These are phyloP conservation scores for Phytophthora pinifolia DNA, from an alignment of 352 stramenopile genomes.

Conservation along the genomic window DNA sequence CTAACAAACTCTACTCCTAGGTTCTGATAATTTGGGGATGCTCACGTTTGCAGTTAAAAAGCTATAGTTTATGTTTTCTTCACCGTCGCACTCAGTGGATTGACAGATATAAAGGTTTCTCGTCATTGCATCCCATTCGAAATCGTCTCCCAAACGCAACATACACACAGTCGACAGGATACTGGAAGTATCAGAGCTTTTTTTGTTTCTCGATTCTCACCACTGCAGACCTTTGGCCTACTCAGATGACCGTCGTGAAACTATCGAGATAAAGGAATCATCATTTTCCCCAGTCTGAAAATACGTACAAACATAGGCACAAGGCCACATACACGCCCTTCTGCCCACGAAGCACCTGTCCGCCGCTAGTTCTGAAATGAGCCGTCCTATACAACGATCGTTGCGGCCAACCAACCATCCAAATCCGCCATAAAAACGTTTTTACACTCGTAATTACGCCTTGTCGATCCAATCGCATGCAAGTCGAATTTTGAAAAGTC, in stretches of 20 bases:
- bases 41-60: slow-evolving; percentile 90
- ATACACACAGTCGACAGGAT: slow-evolving; percentile 18
- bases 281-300: slow-evolving; percentile 65
- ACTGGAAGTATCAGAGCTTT: slow-evolving; percentile 75
- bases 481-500: slow-evolving; percentile 5
- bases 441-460: slow-evolving; percentile 20
- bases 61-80: slow-evolving; percentile 70
- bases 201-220: slow-evolving; percentile 89
- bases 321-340: background rate
- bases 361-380: slow-evolving; percentile 21
- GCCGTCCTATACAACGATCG: background rate
- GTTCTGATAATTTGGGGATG: slow-evolving; percentile 4
- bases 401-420: slow-evolving; percentile 1
- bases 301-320: slow-evolving; percentile 11
- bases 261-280: slow-evolving; percentile 84
- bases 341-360: background rate
- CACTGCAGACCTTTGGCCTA: slow-evolving; percentile 53
- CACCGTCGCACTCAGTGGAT: slow-evolving; percentile 81
- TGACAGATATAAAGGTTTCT: slow-evolving; percentile 73
- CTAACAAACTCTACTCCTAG: too few relatives aligned
- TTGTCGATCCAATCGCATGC: slow-evolving; percentile 14
- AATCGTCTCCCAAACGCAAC: slow-evolving; percentile 4
- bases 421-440: slow-evolving; percentile 23
- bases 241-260: slow-evolving; percentile 92
- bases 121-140: slow-evolving; percentile 41